Evolutionary conservation across 116 monocot genomes (phyloP).

Genomic region (Iris pallida): DNA sequence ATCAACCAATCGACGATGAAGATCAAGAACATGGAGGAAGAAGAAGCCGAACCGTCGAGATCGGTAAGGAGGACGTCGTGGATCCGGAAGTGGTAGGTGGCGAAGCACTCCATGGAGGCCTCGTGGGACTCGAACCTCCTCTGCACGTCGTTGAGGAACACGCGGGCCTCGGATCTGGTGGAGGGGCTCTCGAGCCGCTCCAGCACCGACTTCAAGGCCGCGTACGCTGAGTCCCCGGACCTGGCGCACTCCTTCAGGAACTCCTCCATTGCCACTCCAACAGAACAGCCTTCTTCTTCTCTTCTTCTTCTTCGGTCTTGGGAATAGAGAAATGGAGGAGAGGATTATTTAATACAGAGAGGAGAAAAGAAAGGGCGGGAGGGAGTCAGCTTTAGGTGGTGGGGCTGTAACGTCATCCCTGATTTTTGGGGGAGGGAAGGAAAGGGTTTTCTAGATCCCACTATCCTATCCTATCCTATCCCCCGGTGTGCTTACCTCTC

Average conservation of each 20-base stretch:
- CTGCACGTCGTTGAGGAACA: slow-evolving; percentile 66
- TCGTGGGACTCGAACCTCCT: slow-evolving; percentile 50
- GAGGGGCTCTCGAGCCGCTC: slow-evolving; percentile 53
- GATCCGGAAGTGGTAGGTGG: slow-evolving; percentile 67
- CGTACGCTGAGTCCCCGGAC: slow-evolving; percentile 83
- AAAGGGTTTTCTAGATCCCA: too few relatives aligned
- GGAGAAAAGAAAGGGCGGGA: too few relatives aligned
- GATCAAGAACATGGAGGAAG: not conserved
- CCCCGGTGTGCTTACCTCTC: too few relatives aligned
- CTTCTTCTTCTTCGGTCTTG: too few relatives aligned
- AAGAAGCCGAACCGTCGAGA: slow-evolving; percentile 39
- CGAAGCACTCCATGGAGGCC: slow-evolving; percentile 49
- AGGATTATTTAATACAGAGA: too few relatives aligned
- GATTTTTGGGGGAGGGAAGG: too few relatives aligned
- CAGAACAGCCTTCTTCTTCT: not conserved
- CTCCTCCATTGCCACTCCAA: slow-evolving; percentile 37
- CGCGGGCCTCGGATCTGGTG: slow-evolving; percentile 63
- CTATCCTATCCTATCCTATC: too few relatives aligned
- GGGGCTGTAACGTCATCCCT: too few relatives aligned
- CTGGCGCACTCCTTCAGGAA: slow-evolving; percentile 61
- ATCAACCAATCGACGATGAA: not conserved
- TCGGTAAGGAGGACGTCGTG: slow-evolving; percentile 60
- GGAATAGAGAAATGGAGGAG: too few relatives aligned
- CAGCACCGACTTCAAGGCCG: slow-evolving; percentile 53
- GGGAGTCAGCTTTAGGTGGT: too few relatives aligned